These are phyloP conservation scores for Botrytis squamosa DNA, from an alignment of 2,329 filamentous ascomycete species.

Conservation along the genomic window DNA sequence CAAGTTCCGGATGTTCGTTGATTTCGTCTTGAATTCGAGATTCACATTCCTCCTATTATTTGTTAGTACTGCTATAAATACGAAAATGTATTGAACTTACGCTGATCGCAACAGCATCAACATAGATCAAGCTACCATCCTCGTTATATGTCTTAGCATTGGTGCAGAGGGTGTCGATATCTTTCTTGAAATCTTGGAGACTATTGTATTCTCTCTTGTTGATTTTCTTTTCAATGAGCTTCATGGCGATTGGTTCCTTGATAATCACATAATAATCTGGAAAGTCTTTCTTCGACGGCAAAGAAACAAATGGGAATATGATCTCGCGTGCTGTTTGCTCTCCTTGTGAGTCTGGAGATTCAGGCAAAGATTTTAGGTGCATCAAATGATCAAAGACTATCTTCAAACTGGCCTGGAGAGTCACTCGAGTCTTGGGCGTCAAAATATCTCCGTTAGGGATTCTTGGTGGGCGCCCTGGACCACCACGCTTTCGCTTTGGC, in stretches of 20 bases:
- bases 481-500: conserved; percentile 74
- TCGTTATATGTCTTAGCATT: conserved; percentile 98
- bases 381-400: conserved; percentile 77
- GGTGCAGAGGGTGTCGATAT: conserved; percentile 79
- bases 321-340: conserved; percentile 70
- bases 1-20: conserved; percentile 53
- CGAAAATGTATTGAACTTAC: conserved; percentile 51
- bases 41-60: conserved; percentile 55
- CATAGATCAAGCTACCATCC: conserved; percentile 86
- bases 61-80: conserved; percentile 39
- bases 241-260: conserved; percentile 90
- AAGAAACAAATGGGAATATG: conserved; percentile 90
- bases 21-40: conserved; percentile 54
- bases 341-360: conserved; percentile 39
- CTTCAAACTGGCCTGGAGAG: conserved; percentile 78
- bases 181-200: conserved; percentile 75
- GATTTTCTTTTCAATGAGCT: conserved; percentile 90
- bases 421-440: conserved; percentile 65
- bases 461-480: conserved; percentile 65
- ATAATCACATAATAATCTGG: conserved; percentile 96
- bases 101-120: conserved; percentile 91
- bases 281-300: conserved; percentile 85
- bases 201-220: conserved; percentile 91
- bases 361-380: conserved; percentile 46
- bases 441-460: conserved; percentile 55